Evolutionary conservation across 2,329 filamentous ascomycete genomes (phyloP), one percentile per base, ranked within the genome.

Genomic region (Chalaropsis ovoidea): DNA sequence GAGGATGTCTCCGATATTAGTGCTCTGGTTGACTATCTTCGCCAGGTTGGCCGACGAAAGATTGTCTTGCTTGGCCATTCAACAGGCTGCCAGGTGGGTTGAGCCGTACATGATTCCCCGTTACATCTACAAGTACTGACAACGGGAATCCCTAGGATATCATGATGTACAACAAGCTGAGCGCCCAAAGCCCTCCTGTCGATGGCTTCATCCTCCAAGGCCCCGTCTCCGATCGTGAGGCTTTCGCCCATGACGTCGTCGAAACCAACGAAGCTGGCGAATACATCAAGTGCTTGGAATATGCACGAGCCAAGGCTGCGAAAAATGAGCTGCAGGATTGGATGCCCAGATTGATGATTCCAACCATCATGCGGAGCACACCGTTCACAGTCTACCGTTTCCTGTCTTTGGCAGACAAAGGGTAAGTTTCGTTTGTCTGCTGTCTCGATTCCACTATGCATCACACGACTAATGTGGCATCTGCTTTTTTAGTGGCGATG

Each of bases 161-260:
- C 68, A 80, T 84, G 73, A 80, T 81, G 69, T 85, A 84, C 65
- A 76, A 76, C 22, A 73, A 78, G 64, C 76, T 77, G 27, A 72
- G 72, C 61, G 70, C 78, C 43, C 71, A 71, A 5, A 74, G 75
- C 49, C 76, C 82, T 13, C 81, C 83, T 0, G 76, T 95, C 1
- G 84, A 94, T 67, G 91, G 87, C 43, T 86, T 85, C 61, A 87
- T 96, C 56, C 76, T 96, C 65, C 91, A 95, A 73, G 90, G 87
- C 0, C 86, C 89, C 0, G 86, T 92, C 2, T 89, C 85, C 1
- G 90, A 96, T 73, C 81, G 90, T 39, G 87, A 95, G 72, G 82
- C 80, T 0, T 71, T 88, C 11, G 75, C 22, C 75, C 2, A 71
- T 76, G 3, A 72, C 80, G 6, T 75, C 83, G 62, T 61, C 3